Percentiles rank a stretch among this genome's conserved stretches.
These are phyloP conservation scores for Strombidium stylifer DNA, from an alignment of 73 alveolate genomes.

Conservation along the genomic window DNA sequence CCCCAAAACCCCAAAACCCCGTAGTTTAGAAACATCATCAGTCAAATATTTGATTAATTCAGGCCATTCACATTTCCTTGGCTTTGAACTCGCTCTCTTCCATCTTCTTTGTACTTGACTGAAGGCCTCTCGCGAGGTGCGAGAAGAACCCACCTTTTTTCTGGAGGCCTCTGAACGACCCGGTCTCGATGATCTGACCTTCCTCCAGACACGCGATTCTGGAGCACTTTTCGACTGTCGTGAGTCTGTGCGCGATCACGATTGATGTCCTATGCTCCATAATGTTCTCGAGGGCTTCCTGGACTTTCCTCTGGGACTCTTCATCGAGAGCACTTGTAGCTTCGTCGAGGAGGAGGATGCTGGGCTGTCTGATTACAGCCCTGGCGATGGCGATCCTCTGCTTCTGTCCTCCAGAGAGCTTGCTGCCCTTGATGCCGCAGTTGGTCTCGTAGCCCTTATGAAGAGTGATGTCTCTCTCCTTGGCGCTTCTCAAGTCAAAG, in stretches of 20 bases:
- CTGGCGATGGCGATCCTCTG: constrained; percentile 91
- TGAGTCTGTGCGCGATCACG: constrained; percentile 61
- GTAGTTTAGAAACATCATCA: too few relatives aligned
- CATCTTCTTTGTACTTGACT: too few relatives aligned
- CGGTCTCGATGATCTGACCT: constrained; percentile 70
- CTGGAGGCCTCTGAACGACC: constrained; percentile 66
- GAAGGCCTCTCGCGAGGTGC: too few relatives aligned
- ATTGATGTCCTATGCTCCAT: constrained; percentile 70
- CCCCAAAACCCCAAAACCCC: too few relatives aligned
- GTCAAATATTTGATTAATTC: too few relatives aligned
- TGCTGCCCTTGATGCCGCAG: constrained; percentile 68
- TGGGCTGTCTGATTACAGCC: constrained; percentile 76
- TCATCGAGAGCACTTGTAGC: constrained; percentile 88
- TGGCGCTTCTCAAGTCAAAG: constrained; percentile 6
- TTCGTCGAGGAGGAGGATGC: constrained; percentile 71
- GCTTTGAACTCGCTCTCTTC: too few relatives aligned
- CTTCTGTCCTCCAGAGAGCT: constrained; percentile 92
- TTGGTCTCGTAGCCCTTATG: constrained; percentile 40
- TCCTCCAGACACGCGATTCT: constrained; percentile 58
- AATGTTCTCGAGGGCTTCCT: constrained; percentile 66
- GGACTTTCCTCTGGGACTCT: constrained; percentile 62
- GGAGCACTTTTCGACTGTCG: constrained; percentile 71
- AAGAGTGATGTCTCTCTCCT: constrained; percentile 4
- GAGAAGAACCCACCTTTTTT: constrained; percentile 44
- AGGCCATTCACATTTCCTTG: too few relatives aligned